These are phyloP conservation scores for Dioscorea alata DNA, from an alignment of 106 monocot genomes.

Conservation along the genomic window DNA sequence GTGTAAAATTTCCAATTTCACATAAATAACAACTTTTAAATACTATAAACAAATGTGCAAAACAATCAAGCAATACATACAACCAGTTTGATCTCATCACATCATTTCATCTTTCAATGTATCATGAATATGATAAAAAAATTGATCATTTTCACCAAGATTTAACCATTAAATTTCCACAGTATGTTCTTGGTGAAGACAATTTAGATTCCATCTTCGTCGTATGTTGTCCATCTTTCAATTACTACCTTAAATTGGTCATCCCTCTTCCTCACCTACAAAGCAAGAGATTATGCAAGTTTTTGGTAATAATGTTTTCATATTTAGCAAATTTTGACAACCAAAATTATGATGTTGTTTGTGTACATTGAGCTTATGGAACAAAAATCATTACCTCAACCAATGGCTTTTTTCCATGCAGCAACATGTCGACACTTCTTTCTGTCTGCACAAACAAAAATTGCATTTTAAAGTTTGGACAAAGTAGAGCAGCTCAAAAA, in stretches of 20 bases:
- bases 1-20: too few species aligned
- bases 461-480: background rate
- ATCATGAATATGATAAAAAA: too few species aligned
- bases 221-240: constrained; percentile 81
- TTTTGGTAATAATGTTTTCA: background rate
- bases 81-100: too few species aligned
- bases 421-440: constrained; percentile 87
- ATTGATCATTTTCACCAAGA: too few species aligned
- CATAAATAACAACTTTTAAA: too few species aligned
- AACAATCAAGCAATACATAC: too few species aligned
- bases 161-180: too few species aligned
- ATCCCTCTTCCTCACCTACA: constrained; percentile 83
- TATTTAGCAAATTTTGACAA: background rate
- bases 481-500: background rate
- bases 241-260: constrained; percentile 75
- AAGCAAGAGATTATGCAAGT: background rate
- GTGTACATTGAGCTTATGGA: background rate
- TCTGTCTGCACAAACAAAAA: constrained; percentile 60
- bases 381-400: constrained; percentile 60
- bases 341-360: background rate
- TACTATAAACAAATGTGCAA: too few species aligned
- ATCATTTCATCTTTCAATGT: too few species aligned
- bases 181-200: background rate
- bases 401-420: constrained; percentile 80
- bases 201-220: constrained; percentile 69